Percentiles rank a stretch among this genome's conserved stretches.
These are phyloP conservation scores for Papiliotrema flavescens DNA, from an alignment of 1,284 basidiomycete genomes.

Conservation along the genomic window DNA sequence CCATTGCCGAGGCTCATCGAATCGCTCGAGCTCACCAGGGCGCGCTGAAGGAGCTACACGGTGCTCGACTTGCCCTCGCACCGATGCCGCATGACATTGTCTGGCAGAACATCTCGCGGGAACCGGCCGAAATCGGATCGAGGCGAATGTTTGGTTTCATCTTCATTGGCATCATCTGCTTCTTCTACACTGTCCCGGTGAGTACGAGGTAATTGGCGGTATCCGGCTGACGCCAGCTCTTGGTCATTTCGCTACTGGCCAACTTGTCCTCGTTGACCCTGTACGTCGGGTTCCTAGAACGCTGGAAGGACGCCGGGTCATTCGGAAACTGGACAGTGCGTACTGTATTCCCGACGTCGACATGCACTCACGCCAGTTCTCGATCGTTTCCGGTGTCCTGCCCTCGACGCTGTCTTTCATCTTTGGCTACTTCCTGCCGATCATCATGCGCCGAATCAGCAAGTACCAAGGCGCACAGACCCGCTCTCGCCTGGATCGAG, in stretches of 20 bases:
- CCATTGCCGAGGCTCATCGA: slow-evolving; percentile 73
- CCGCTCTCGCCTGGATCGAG: slow-evolving; percentile 76
- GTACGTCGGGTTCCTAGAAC: slow-evolving; percentile 68
- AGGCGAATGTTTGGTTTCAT: slow-evolving; percentile 71
- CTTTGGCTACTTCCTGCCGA: slow-evolving; percentile 84
- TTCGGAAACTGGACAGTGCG: slow-evolving; percentile 46
- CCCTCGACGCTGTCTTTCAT: slow-evolving; percentile 80
- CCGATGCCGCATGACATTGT: slow-evolving; percentile 54
- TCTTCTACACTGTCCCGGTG: slow-evolving; percentile 83
- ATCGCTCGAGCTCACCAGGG: slow-evolving; percentile 47
- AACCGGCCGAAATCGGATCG: slow-evolving; percentile 61
- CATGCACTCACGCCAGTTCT: slow-evolving; percentile 52
- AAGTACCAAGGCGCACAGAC: slow-evolving; percentile 66
- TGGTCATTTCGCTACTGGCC: slow-evolving; percentile 44
- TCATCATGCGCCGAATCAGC: slow-evolving; percentile 78
- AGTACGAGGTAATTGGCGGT: slow-evolving; percentile 41
- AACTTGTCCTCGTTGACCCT: slow-evolving; percentile 48
- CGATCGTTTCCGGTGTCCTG: slow-evolving; percentile 77
- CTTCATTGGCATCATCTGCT: slow-evolving; percentile 70
- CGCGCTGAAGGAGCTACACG: slow-evolving; percentile 41
- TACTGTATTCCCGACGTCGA: background rate
- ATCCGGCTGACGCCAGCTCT: slow-evolving; percentile 16
- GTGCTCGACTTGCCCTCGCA: slow-evolving; percentile 40
- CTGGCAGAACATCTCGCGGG: slow-evolving; percentile 80
- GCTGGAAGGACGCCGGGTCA: slow-evolving; percentile 62